These are phyloP conservation scores for Xylogone sp. DNA, from an alignment of 2,329 filamentous ascomycete genomes.

Conservation along the genomic window DNA sequence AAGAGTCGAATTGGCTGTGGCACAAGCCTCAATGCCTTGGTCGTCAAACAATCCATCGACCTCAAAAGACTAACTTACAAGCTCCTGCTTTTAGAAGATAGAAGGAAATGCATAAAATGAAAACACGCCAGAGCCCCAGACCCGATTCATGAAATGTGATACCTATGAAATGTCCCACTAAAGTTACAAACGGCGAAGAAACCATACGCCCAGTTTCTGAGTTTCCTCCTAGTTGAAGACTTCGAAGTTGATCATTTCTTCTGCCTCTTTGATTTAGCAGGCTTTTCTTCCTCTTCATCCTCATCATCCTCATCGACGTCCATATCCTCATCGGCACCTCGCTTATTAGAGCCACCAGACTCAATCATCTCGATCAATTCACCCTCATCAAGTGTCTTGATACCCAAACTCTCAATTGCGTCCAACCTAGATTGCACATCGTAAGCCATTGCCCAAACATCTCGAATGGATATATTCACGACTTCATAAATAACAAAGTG, in stretches of 20 bases:
- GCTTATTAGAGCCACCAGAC: conserved; percentile 6
- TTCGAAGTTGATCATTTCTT: conserved; percentile 6
- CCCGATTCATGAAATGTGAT: no score
- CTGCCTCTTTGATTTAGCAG: conserved; percentile 13
- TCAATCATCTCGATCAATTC: conserved; percentile 15
- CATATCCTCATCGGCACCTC: neutral
- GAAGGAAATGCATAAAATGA: no score
- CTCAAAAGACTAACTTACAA: no score
- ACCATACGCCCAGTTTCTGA: no score
- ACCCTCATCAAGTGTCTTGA: conserved; percentile 15
- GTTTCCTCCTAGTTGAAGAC: neutral
- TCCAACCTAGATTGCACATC: conserved; percentile 8
- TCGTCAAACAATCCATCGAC: no score
- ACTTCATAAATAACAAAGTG: neutral
- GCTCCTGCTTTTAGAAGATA: no score
- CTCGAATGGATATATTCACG: neutral
- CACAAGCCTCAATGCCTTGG: no score
- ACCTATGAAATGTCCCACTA: no score
- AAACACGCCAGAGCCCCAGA: no score
- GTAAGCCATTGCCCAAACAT: no score
- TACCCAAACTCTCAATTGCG: conserved; percentile 12
- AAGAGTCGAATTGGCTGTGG: no score
- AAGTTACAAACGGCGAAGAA: no score
- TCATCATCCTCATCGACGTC: conserved; percentile 10
- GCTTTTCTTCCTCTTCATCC: conserved; percentile 13